These are phyloP conservation scores for Symmetrospora coprosmae DNA, from an alignment of 768 basidiomycete genomes.

Conservation along the genomic window DNA sequence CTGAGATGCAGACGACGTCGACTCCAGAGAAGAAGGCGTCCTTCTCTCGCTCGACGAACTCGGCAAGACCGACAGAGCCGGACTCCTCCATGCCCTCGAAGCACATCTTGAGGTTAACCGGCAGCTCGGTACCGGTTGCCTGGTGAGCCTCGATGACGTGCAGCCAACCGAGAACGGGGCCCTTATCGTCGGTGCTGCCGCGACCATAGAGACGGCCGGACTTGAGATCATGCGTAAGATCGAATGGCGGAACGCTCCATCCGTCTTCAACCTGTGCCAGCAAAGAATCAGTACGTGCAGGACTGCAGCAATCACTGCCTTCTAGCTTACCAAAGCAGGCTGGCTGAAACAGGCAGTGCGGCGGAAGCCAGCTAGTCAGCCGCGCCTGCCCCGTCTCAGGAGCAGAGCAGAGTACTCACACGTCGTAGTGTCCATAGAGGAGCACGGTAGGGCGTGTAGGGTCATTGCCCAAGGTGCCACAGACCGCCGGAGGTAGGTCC, in stretches of 20 bases:
- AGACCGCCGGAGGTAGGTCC: conserved; percentile 55
- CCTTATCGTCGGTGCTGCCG: conserved; percentile 36
- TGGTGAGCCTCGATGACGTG: conserved; percentile 61
- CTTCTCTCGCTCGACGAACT: conserved; percentile 63
- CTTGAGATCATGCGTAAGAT: conserved; percentile 47
- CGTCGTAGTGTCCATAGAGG: conserved; percentile 7
- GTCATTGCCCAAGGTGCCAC: conserved; percentile 68
- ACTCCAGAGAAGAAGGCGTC: conserved; percentile 69
- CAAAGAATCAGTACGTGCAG: not conserved
- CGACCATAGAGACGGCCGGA: conserved; percentile 61
- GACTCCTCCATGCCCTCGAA: conserved; percentile 98
- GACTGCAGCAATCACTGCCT: not conserved
- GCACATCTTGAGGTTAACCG: conserved; percentile 78
- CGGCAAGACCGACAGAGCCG: conserved; percentile 79
- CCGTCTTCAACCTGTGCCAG: conserved; percentile 46
- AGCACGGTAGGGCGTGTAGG: conserved; percentile 67
- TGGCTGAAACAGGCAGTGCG: not conserved
- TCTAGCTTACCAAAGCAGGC: conserved; percentile 6
- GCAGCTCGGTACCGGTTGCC: conserved; percentile 52
- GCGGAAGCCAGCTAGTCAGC: not conserved
- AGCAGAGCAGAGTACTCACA: not conserved
- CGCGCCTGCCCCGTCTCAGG: too few relatives aligned
- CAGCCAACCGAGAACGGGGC: conserved; percentile 26
- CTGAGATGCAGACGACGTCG: conserved; percentile 82
- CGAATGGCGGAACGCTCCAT: conserved; percentile 78